Conservation (phyloP, 2,329 filamentous ascomycete genomes). For the Capronia americana region DNA sequence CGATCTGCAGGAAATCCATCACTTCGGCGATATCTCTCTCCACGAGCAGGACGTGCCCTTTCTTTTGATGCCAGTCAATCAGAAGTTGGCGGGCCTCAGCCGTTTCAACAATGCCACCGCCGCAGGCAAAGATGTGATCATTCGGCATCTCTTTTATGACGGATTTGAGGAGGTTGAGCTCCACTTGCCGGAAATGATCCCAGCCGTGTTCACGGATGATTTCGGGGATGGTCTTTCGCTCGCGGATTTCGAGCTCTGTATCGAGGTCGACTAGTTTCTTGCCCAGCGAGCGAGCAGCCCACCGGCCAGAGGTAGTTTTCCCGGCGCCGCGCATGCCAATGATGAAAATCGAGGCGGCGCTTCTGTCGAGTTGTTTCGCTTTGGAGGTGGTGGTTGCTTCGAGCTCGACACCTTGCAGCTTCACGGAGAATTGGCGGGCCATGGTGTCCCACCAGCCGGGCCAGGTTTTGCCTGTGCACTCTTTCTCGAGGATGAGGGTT, state of each 20-base stretch:
- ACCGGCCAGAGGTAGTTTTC: slow-evolving; percentile 90
- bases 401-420: slow-evolving; percentile 75
- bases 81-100: slow-evolving; percentile 79
- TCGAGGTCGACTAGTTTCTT: slow-evolving; percentile 87
- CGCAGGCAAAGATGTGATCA: slow-evolving; percentile 87
- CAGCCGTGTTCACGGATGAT: slow-evolving; percentile 81
- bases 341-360: slow-evolving; percentile 77
- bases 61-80: slow-evolving; percentile 71
- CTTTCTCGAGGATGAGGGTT: slow-evolving; percentile 82
- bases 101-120: slow-evolving; percentile 89
- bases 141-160: slow-evolving; percentile 75
- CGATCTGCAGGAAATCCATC: slow-evolving; percentile 83
- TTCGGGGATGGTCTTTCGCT: slow-evolving; percentile 80
- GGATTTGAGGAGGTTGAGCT: slow-evolving; percentile 74
- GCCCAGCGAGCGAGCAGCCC: slow-evolving; percentile 77
- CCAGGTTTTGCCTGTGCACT: slow-evolving; percentile 97
- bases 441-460: slow-evolving; percentile 97
- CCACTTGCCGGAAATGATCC: slow-evolving; percentile 84
- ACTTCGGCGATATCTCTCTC: slow-evolving; percentile 87
- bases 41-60: slow-evolving; percentile 85
- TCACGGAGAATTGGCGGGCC: slow-evolving; percentile 75
- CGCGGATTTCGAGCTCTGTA: slow-evolving; percentile 77
- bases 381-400: slow-evolving; percentile 46
- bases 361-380: slow-evolving; percentile 49
- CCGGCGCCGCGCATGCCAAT: slow-evolving; percentile 97